phyloP scores from a whole-genome alignment of 768 basidiomycete species.

The Termitomyces sp. region DNA sequence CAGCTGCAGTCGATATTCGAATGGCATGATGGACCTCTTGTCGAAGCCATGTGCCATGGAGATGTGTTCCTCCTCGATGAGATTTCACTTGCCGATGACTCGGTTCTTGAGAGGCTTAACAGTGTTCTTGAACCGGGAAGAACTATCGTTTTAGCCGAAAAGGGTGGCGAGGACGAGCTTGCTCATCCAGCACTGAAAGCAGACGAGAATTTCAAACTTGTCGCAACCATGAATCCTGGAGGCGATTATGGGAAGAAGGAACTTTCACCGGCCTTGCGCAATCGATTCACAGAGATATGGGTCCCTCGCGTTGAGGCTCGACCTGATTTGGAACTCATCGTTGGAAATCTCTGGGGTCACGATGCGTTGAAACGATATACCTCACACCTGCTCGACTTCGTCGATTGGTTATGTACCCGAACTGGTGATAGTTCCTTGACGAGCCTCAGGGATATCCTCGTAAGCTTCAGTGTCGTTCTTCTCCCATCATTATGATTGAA shows the following conservation, averaged over 20 bases:
- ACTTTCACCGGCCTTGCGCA: slow-evolving; percentile 91
- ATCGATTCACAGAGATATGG: slow-evolving; percentile 99
- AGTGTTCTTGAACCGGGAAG: slow-evolving; percentile 93
- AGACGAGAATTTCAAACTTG: slow-evolving; percentile 68
- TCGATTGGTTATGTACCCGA: slow-evolving; percentile 67
- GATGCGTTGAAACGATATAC: slow-evolving; percentile 53
- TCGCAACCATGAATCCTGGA: slow-evolving; percentile 99
- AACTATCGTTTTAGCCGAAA: slow-evolving; percentile 84
- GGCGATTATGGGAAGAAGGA: slow-evolving; percentile 99
- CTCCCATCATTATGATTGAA: not conserved
- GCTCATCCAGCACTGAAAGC: slow-evolving; percentile 68
- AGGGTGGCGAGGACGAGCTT: slow-evolving; percentile 68
- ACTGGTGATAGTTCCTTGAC: slow-evolving; percentile 61
- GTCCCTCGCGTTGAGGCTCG: slow-evolving; percentile 79
- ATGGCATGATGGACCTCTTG: slow-evolving; percentile 96
- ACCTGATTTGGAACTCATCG: slow-evolving; percentile 72
- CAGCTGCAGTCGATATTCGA: slow-evolving; percentile 80
- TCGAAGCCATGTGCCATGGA: slow-evolving; percentile 84
- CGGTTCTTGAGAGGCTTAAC: slow-evolving; percentile 94
- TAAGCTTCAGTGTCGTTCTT: slow-evolving; percentile 28
- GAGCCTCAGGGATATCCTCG: slow-evolving; percentile 85
- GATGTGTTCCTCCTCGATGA: slow-evolving; percentile 91
- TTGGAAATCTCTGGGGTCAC: slow-evolving; percentile 63
- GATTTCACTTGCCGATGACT: slow-evolving; percentile 96
- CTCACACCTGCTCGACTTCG: slow-evolving; percentile 63